Conservation (phyloP, 2,329 filamentous ascomycete species). For the Ambrosiella xylebori region DNA sequence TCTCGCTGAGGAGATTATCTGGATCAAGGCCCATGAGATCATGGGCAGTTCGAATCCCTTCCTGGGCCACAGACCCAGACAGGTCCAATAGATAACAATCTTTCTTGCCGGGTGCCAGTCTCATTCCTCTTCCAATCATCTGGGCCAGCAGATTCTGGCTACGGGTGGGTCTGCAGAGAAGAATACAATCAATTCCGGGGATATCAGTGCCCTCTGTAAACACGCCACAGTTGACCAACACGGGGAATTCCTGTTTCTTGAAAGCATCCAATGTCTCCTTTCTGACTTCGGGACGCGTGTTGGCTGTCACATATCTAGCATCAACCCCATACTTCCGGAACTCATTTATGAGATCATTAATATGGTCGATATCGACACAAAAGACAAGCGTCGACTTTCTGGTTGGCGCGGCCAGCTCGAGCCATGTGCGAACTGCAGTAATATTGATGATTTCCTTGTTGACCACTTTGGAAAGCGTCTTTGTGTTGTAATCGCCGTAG, state of each 20-base stretch:
- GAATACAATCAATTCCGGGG: constrained; percentile 85
- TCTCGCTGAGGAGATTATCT: constrained; percentile 52
- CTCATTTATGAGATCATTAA: constrained; percentile 51
- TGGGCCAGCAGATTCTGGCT: constrained; percentile 89
- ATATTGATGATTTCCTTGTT: constrained; percentile 72
- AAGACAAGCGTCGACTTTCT: constrained; percentile 83
- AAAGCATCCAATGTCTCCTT: constrained; percentile 59
- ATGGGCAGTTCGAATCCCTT: constrained; percentile 72
- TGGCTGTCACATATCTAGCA: constrained; percentile 71
- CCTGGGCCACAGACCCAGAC: constrained; percentile 63
- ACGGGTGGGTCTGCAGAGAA: constrained; percentile 73
- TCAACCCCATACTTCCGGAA: constrained; percentile 69
- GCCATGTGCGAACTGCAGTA: constrained; percentile 72
- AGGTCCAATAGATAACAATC: constrained; percentile 95
- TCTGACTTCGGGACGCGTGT: constrained; percentile 54
- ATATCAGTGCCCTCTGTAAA: constrained; percentile 98
- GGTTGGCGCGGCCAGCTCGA: constrained; percentile 46
- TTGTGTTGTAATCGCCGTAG: constrained; percentile 60
- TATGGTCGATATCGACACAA: constrained; percentile 79
- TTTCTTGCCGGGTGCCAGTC: constrained; percentile 60
- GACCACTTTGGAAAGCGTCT: constrained; percentile 63
- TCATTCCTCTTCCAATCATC: constrained; percentile 93
- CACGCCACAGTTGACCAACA: constrained; percentile 86
- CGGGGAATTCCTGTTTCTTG: constrained; percentile 51
- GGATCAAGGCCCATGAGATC: constrained; percentile 89